phyloP scores from a whole-genome alignment of 306 rosid species.

The Cicer arietinum region DNA sequence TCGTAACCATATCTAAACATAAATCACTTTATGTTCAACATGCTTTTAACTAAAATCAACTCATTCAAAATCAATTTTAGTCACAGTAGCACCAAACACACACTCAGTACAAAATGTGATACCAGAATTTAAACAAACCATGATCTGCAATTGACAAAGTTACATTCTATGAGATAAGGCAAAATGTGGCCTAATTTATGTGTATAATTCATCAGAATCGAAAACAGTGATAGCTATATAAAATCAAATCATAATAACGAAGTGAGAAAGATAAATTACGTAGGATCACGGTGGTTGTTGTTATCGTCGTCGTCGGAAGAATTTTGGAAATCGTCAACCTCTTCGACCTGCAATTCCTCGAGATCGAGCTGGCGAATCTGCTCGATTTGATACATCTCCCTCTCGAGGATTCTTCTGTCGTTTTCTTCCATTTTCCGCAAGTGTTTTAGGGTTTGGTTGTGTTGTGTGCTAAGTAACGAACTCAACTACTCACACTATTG shows the following conservation, averaged over 20 bases:
- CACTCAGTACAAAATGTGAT: too few relatives aligned
- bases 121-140: too few relatives aligned
- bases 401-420: constrained; percentile 53
- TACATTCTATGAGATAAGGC: background rate
- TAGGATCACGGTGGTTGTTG: constrained; percentile 43
- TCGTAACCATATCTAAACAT: too few relatives aligned
- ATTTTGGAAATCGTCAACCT: constrained; percentile 69
- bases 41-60: too few relatives aligned
- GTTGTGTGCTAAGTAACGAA: background rate
- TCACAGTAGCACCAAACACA: too few relatives aligned
- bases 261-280: constrained; percentile 49
- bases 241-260: background rate
- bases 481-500: background rate
- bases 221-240: background rate
- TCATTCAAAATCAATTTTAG: too few relatives aligned
- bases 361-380: constrained; percentile 87
- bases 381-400: constrained; percentile 87
- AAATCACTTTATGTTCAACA: too few relatives aligned
- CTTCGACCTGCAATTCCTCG: constrained; percentile 85
- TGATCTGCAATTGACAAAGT: too few relatives aligned
- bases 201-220: background rate
- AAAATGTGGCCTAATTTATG: background rate
- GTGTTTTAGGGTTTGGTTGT: constrained; percentile 38
- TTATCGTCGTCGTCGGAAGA: constrained; percentile 41
- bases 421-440: constrained; percentile 56